These are phyloP conservation scores for Vanderwaltozyma verrucispora DNA, from an alignment of 805 yeast species.

Conservation along the genomic window DNA sequence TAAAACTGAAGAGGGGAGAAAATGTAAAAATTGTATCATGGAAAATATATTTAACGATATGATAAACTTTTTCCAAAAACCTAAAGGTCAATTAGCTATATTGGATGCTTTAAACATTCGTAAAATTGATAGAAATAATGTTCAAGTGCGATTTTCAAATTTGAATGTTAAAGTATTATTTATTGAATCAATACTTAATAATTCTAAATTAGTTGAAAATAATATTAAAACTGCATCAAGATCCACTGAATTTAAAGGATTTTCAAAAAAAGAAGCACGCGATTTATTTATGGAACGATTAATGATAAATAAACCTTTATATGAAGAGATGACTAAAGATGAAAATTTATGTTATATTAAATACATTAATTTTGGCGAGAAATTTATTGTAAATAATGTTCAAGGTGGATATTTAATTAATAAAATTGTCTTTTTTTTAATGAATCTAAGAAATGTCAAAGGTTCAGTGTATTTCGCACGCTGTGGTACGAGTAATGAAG, in stretches of 20 bases:
- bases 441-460: slow-evolving; percentile 78
- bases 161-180: slow-evolving; percentile 68
- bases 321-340: slow-evolving; percentile 57
- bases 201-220: slow-evolving; percentile 51
- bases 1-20: slow-evolving; percentile 36
- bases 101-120: slow-evolving; percentile 92
- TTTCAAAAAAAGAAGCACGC: slow-evolving; percentile 67
- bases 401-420: slow-evolving; percentile 83
- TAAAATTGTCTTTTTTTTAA: slow-evolving; percentile 81
- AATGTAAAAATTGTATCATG: slow-evolving; percentile 47
- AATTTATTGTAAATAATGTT: slow-evolving; percentile 66
- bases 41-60: slow-evolving; percentile 62
- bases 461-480: slow-evolving; percentile 93
- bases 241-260: slow-evolving; percentile 77
- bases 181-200: slow-evolving; percentile 80
- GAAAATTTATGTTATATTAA: slow-evolving; percentile 63
- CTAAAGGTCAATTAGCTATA: slow-evolving; percentile 88
- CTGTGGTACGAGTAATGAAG: slow-evolving; percentile 43
- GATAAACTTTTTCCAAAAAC: slow-evolving; percentile 54
- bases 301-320: slow-evolving; percentile 52
- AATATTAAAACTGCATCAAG: slow-evolving; percentile 79
- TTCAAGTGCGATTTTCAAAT: slow-evolving; percentile 43
- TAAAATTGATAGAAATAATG: slow-evolving; percentile 50
- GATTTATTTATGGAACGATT: slow-evolving; percentile 69
- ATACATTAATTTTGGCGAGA: slow-evolving; percentile 83